These are phyloP conservation scores for Pseudozyma sp. DNA, from an alignment of 1,284 basidiomycete species.

Conservation along the genomic window DNA sequence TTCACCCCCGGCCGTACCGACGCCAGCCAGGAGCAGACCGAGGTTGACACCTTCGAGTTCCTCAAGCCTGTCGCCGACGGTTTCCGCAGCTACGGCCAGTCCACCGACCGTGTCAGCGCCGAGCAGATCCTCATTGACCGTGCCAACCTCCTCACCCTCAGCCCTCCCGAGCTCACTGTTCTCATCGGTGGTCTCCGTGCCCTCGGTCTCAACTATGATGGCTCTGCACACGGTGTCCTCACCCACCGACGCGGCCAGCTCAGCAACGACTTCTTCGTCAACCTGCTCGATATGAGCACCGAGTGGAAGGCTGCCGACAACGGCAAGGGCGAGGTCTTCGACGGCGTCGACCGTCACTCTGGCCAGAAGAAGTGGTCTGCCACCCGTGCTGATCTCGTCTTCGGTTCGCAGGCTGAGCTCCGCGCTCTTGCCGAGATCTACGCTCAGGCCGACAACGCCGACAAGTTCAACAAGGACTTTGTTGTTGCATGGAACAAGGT, in stretches of 20 bases:
- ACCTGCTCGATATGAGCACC: conserved; percentile 47
- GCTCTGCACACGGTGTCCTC: conserved; percentile 34
- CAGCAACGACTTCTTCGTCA: conserved; percentile 46
- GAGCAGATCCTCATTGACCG: conserved; percentile 45
- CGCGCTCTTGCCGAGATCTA: conserved; percentile 37
- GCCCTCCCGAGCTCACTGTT: conserved; percentile 40
- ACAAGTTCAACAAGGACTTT: conserved; percentile 46
- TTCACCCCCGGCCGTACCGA: conserved; percentile 46
- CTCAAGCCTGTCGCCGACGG: conserved; percentile 41
- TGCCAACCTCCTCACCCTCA: conserved; percentile 43
- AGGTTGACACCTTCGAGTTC: conserved; percentile 35
- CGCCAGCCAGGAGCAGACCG: conserved; percentile 38
- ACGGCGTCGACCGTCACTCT: conserved; percentile 43
- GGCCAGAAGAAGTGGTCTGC: conserved; percentile 50
- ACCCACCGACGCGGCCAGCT: conserved; percentile 39
- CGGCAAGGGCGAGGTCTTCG: conserved; percentile 34
- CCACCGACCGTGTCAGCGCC: conserved; percentile 35
- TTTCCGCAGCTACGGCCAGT: conserved; percentile 41
- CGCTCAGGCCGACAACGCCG: conserved; percentile 42
- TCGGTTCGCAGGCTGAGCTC: conserved; percentile 42
- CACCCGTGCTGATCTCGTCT: conserved; percentile 40
- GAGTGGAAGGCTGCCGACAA: conserved; percentile 42
- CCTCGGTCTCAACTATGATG: conserved; percentile 43
- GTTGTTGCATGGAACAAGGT: conserved; percentile 46
- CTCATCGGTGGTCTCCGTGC: conserved; percentile 46